Base-by-base conservation (phyloP, 495 filamentous ascomycete genomes). In the Podospora australis region DNA sequence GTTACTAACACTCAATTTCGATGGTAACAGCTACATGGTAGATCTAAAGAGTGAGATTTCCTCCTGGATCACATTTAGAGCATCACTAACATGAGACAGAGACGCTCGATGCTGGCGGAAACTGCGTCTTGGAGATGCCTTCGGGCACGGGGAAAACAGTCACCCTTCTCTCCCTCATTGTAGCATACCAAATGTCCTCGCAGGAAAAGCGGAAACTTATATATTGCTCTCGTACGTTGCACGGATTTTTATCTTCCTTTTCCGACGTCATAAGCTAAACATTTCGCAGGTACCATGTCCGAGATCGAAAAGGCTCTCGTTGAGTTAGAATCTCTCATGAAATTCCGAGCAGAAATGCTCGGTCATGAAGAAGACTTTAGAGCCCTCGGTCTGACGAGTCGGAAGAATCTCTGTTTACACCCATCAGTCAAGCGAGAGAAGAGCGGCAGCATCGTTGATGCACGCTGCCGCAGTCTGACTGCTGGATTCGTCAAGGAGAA, bases 91-190 rank as follows among this genome's bases (percentile, higher is more conserved):
- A 53, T 38, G 13, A 6, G 44, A 6, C 46, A 81, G 79, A 80
- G 65, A 96, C 91, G 22, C 84, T 99, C 61, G 92, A 97, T 76
- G 87, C 82, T 22, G 85, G 85, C 48, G 94, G 94, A 50, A 88
- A 97, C 71, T 94, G 90, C 69, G 90, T 99, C n/a, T 72, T 99
- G 60, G 92, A 99, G 70, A 99, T 99, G 92, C 92, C 92, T 72
- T 99, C 92, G 46, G 92, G 92, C n/a, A 99, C 92, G 22, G 92
- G 92, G 41, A 99, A 99, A 73, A 99, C 92, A 0, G 86, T 99
- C 17, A 95, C 92, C 2, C 75, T 99, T 0, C 75, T 99, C 20
- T 96, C 92, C 0, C 75, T 99, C 54, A 99, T 99, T 54, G 82
- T 99, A 39, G 90, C 92, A 41, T 97, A 97, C 58, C 94, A 97